Percentiles rank a stretch among this genome's conserved stretches.
Evolutionary conservation across 140 eudicot species (phyloP).

Genomic region (Bidens hawaiensis): DNA sequence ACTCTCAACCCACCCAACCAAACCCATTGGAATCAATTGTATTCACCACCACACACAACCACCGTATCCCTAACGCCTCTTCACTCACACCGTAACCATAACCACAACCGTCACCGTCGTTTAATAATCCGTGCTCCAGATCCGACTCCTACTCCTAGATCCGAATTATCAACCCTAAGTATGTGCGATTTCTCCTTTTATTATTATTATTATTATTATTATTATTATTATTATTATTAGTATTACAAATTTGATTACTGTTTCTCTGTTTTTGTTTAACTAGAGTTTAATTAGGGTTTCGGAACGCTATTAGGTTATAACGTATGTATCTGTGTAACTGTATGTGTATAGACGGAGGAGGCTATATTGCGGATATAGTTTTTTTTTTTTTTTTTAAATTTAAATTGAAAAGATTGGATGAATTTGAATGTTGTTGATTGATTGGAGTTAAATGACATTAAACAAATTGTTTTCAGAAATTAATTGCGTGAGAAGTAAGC

Average conservation of each 20-base stretch:
- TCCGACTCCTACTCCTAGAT: slow-evolving; percentile 10
- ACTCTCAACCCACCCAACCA: background rate
- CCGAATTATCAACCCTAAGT: slow-evolving; percentile 10
- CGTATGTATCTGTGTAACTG: background rate
- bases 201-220: background rate
- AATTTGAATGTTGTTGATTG: background rate
- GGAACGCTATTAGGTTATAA: slow-evolving; percentile 7
- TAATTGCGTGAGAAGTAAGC: background rate
- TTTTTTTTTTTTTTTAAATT: too few relatives aligned
- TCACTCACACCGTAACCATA: background rate
- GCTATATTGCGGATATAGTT: slow-evolving; percentile 3
- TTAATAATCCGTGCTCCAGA: too few relatives aligned
- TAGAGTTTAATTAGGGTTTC: slow-evolving; percentile 16
- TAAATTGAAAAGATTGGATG: slow-evolving; percentile 6
- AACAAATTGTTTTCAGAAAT: background rate
- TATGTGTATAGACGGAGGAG: background rate
- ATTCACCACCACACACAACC: slow-evolving; percentile 15
- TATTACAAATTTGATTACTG: background rate
- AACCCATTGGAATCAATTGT: background rate
- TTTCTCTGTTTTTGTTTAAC: background rate
- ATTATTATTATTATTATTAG: too few relatives aligned
- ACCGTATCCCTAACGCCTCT: slow-evolving; percentile 16
- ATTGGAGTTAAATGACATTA: background rate
- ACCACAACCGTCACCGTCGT: background rate
- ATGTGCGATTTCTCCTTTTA: background rate